Base-by-base conservation (phyloP, 129 eudicot genomes). In the Chrysanthemum makinoi region DNA sequence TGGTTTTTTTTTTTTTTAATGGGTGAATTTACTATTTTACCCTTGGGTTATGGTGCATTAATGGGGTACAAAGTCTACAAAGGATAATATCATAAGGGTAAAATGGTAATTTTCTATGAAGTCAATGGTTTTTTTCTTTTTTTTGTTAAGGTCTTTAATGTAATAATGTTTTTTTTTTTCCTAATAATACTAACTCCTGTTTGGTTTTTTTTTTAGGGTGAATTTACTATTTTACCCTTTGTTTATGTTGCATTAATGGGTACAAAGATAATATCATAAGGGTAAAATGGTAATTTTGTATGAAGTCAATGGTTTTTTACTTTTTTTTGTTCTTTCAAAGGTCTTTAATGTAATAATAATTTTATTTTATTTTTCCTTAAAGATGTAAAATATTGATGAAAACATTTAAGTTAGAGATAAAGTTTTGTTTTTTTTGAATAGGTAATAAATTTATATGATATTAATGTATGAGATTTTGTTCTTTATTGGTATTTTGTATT, bases 271-370 rank as follows among this genome's bases (percentile, higher is more conserved):
- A 35, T 35, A 35, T 35, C 44, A 5, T 7, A 35, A 35, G 35
- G 63, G 35, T 57, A 57, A 3, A 18, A 19, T 57, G 10, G 63
- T 24, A 57, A 57, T 9, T 0, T 18, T 1, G 0, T 20, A 6
- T 57, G 63, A 57, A 57, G 63, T 57, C 63, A 57, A 57, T 28
- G 63, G 33, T 28, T 18, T 57, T 28, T 57, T 57, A 7, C 63
- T 20, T 57, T 57, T 57, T 22, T 28, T 57, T 57, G 5, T 0
- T 35, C 9, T 35, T 35, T 35, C 9, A 35, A 35, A 5, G 9
- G 44, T 35, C 9, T 5, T 35, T 35, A 35, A 35, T 35, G 44
- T 35, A 35, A 35, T 35, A 35, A 35, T 35, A 1, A 1, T 6
- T 35, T 35, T 35, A n/a, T n/a, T 35, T n/a, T n/a, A n/a, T 3